Evolutionary conservation across 192 early-diverging fungal species (phyloP).

Genomic region (Coemansia sp.): DNA sequence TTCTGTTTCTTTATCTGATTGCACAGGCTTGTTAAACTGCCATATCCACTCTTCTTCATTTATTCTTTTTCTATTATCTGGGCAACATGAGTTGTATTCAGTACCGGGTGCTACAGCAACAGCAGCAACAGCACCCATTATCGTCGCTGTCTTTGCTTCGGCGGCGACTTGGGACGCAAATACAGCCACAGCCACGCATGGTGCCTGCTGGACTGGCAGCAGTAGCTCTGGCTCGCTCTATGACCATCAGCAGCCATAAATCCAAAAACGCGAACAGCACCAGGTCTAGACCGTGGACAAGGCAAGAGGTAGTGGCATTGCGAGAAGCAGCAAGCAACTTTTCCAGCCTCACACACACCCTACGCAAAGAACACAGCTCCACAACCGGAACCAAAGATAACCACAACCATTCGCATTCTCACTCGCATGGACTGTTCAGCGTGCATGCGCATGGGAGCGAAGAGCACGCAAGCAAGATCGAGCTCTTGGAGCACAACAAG

Average conservation of each 20-base stretch:
- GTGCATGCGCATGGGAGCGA: slow-evolving; percentile 19
- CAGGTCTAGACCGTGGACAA: slow-evolving; percentile 20
- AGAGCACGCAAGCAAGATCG: slow-evolving; percentile 35
- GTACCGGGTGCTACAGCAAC: not conserved
- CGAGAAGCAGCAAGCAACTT: slow-evolving; percentile 33
- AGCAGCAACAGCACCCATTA: not conserved
- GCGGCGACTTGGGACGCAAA: too few relatives aligned
- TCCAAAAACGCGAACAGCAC: not conserved
- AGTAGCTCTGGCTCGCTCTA: not conserved
- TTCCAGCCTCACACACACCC: slow-evolving; percentile 26
- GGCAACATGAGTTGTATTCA: not conserved
- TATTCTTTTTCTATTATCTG: not conserved
- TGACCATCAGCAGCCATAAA: not conserved
- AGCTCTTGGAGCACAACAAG: slow-evolving; percentile 51
- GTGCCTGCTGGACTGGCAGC: not conserved
- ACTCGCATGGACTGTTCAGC: slow-evolving; percentile 27
- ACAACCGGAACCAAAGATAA: slow-evolving; percentile 2
- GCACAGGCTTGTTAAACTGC: not conserved
- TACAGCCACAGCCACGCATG: not conserved
- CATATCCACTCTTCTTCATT: not conserved
- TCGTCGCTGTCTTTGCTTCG: not conserved
- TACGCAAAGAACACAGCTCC: slow-evolving; percentile 8
- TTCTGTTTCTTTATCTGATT: not conserved
- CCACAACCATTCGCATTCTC: slow-evolving; percentile 18
- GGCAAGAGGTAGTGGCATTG: slow-evolving; percentile 11